Evolutionary conservation across 768 basidiomycete genomes (phyloP).

Genomic region (Austroboletus festivus): DNA sequence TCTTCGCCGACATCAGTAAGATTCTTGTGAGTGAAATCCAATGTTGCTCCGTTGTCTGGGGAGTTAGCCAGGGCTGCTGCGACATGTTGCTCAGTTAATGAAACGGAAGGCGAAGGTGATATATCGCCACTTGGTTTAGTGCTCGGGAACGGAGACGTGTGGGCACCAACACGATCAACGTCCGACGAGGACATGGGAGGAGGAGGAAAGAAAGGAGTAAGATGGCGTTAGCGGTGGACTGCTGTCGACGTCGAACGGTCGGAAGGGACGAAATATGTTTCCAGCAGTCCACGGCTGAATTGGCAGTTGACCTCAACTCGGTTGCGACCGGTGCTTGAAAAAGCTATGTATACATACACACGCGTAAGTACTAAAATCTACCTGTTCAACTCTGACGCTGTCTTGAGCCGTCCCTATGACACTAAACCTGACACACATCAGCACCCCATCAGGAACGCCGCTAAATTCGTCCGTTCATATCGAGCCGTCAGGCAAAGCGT

Average conservation of each 20-base stretch:
- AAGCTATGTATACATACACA: slow-evolving; percentile 14
- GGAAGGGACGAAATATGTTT: slow-evolving; percentile 14
- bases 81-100: slow-evolving; percentile 57
- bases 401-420: background rate
- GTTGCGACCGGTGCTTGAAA: slow-evolving; percentile 27
- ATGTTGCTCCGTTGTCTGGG: slow-evolving; percentile 74
- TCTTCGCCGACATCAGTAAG: slow-evolving; percentile 72
- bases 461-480: slow-evolving; percentile 3
- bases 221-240: slow-evolving; percentile 12
- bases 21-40: slow-evolving; percentile 79
- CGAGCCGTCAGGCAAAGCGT: slow-evolving; percentile 23
- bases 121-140: slow-evolving; percentile 24
- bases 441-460: slow-evolving; percentile 6
- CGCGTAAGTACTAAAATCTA: slow-evolving; percentile 6
- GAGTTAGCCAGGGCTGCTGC: slow-evolving; percentile 63
- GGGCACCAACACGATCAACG: slow-evolving; percentile 27
- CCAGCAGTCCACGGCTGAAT: slow-evolving; percentile 14
- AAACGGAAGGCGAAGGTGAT: slow-evolving; percentile 35
- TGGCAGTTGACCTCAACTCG: slow-evolving; percentile 20
- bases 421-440: slow-evolving; percentile 4
- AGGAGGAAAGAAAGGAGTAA: background rate
- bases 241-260: slow-evolving; percentile 16
- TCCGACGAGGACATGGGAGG: slow-evolving; percentile 30
- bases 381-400: background rate
- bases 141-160: slow-evolving; percentile 28